These are phyloP conservation scores for Santalum album DNA, from an alignment of 164 flowering plant species.

Conservation along the genomic window DNA sequence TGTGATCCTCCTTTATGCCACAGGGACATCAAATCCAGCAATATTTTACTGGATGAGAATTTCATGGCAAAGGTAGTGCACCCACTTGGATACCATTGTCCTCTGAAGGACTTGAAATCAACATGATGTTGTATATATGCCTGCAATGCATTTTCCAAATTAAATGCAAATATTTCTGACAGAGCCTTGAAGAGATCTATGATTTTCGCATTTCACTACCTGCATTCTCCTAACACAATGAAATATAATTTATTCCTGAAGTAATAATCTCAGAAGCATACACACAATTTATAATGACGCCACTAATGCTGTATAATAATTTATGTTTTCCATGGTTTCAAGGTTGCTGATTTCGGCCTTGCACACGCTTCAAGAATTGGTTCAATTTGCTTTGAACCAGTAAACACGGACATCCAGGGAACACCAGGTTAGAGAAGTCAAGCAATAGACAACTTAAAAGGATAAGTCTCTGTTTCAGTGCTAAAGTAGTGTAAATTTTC, in stretches of 20 bases:
- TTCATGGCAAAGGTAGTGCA: slow-evolving; percentile 85
- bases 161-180: too few species aligned
- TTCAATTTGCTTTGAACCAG: slow-evolving; percentile 79
- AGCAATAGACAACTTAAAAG: background rate
- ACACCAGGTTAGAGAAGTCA: slow-evolving; percentile 68
- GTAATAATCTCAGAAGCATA: too few species aligned
- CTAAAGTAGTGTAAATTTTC: slow-evolving; percentile 4
- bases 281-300: background rate
- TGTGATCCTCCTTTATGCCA: slow-evolving; percentile 98
- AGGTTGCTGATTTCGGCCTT: slow-evolving; percentile 99
- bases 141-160: too few species aligned
- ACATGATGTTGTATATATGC: too few species aligned
- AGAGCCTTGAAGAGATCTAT: too few species aligned
- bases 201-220: too few species aligned
- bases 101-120: too few species aligned
- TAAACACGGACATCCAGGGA: slow-evolving; percentile 86
- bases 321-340: slow-evolving; percentile 3
- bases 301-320: background rate
- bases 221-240: too few species aligned
- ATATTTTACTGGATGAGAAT: slow-evolving; percentile 79
- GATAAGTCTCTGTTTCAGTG: background rate
- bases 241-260: too few species aligned
- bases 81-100: background rate
- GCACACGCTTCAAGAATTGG: slow-evolving; percentile 87
- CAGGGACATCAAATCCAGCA: slow-evolving; percentile 96